Evolutionary conservation across 1,284 basidiomycete species (phyloP).

Genomic region (Fomitiporia mediterranea): DNA sequence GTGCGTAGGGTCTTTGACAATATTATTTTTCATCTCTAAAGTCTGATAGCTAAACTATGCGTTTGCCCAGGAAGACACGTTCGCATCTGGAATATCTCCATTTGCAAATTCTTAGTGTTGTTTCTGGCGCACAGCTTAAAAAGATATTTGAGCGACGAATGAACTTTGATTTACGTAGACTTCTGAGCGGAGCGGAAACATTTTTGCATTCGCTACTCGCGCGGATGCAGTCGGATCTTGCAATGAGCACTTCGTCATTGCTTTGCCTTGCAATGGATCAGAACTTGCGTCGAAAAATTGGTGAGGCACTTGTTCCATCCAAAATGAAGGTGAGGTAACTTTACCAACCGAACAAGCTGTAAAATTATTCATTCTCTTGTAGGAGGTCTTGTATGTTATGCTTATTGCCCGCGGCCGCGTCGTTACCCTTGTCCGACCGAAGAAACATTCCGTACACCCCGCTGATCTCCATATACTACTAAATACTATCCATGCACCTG

Average conservation of each 20-base stretch:
- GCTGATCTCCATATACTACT: constrained; percentile 89
- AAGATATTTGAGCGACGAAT: constrained; percentile 83
- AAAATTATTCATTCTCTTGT: background rate
- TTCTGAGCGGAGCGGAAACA: constrained; percentile 82
- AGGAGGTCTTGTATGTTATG: constrained; percentile 91
- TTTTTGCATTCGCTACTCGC: constrained; percentile 70
- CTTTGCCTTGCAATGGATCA: constrained; percentile 77
- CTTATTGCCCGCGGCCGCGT: constrained; percentile 77
- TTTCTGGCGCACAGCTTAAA: constrained; percentile 80
- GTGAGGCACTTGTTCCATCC: constrained; percentile 71
- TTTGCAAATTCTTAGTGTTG: constrained; percentile 86
- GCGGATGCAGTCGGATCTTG: constrained; percentile 73
- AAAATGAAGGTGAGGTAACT: constrained; percentile 65
- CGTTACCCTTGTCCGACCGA: constrained; percentile 85
- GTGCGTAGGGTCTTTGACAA: constrained; percentile 46
- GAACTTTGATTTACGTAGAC: constrained; percentile 86
- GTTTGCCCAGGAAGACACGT: constrained; percentile 64
- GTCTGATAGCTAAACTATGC: constrained; percentile 3
- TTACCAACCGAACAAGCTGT: background rate
- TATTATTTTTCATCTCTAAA: background rate
- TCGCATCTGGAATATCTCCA: constrained; percentile 94
- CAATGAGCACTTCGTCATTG: constrained; percentile 76
- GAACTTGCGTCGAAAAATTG: constrained; percentile 61
- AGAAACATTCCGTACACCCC: constrained; percentile 93
- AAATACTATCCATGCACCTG: constrained; percentile 71